Percentiles rank a stretch among this genome's conserved stretches.
phyloP scores from a whole-genome alignment of 2,329 filamentous ascomycete genomes.

The Kalmusia sp. region DNA sequence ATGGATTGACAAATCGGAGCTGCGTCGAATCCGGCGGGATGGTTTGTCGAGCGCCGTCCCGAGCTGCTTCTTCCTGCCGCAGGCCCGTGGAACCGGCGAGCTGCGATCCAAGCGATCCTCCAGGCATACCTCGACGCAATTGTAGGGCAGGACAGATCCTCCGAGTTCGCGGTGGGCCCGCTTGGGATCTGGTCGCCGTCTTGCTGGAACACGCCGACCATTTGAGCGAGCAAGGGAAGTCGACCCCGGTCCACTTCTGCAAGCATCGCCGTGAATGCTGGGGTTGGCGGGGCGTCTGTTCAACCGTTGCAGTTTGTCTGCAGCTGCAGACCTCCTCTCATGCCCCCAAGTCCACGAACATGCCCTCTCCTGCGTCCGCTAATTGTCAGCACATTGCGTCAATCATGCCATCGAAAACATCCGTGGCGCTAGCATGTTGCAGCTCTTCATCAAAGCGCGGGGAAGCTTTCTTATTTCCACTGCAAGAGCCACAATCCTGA shows the following conservation, averaged over 20 bases:
- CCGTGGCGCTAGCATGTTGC: not conserved
- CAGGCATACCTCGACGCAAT: not conserved
- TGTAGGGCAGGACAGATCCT: not conserved
- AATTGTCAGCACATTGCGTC: not conserved
- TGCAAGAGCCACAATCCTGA: constrained; percentile 7
- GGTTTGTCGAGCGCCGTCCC: constrained; percentile 6
- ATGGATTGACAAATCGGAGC: constrained; percentile 17
- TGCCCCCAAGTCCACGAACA: not conserved
- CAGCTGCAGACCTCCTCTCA: not conserved
- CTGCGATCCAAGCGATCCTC: not conserved
- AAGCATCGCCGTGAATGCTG: not conserved
- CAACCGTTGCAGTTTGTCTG: not conserved
- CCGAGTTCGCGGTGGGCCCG: not conserved
- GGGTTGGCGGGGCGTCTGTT: not conserved
- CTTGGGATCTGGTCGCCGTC: not conserved
- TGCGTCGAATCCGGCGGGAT: constrained; percentile 3
- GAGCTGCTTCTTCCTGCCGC: not conserved
- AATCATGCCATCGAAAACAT: not conserved
- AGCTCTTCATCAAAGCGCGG: not conserved
- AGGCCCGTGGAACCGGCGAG: not conserved
- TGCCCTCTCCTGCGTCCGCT: not conserved
- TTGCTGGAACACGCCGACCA: not conserved
- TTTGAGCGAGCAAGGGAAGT: not conserved
- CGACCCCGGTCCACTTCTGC: not conserved
- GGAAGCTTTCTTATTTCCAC: not conserved